A percentile compares a stretch with the other conserved stretches of the same genome.
Evolutionary conservation across 345 rosid genomes (phyloP).

Genomic region (Linum lewisii): DNA sequence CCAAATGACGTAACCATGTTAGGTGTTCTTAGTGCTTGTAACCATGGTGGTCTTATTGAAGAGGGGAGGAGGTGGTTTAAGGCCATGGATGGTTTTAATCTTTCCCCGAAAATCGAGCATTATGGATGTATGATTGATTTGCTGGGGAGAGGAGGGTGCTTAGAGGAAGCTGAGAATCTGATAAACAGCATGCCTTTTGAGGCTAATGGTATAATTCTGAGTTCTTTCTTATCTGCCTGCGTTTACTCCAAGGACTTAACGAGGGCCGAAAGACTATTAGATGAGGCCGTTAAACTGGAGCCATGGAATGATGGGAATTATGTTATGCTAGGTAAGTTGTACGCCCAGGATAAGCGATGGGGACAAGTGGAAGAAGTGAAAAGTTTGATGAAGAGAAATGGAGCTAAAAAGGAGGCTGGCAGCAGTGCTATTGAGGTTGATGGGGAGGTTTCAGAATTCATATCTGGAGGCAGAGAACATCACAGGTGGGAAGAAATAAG

Average conservation of each 20-base stretch:
- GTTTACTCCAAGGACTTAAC: constrained; percentile 39
- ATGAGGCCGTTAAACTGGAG: constrained; percentile 30
- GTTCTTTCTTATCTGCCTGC: constrained; percentile 64
- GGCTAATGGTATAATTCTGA: constrained; percentile 52
- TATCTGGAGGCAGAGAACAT: constrained; percentile 49
- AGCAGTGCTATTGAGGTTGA: constrained; percentile 57
- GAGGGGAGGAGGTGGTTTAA: constrained; percentile 67
- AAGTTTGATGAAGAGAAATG: constrained; percentile 47
- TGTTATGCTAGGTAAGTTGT: constrained; percentile 53
- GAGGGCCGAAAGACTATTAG: constrained; percentile 42
- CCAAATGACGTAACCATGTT: constrained; percentile 64
- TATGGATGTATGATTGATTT: constrained; percentile 70
- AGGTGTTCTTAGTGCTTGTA: constrained; percentile 64
- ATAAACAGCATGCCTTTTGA: constrained; percentile 53
- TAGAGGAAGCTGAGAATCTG: constrained; percentile 59
- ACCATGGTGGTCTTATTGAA: constrained; percentile 60
- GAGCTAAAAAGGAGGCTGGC: constrained; percentile 58
- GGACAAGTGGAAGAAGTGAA: constrained; percentile 44
- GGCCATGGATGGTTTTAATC: constrained; percentile 39
- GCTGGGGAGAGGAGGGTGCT: constrained; percentile 53
- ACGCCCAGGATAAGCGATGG: constrained; percentile 57
- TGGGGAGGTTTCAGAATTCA: constrained; percentile 43
- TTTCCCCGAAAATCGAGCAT: constrained; percentile 51
- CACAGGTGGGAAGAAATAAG: constrained; percentile 25
- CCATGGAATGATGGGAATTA: constrained; percentile 57